A percentile compares a stretch with the other conserved stretches of the same genome.
Evolutionary conservation across 2,329 filamentous ascomycete genomes (phyloP).

Genomic region (Bipolaris cookei): DNA sequence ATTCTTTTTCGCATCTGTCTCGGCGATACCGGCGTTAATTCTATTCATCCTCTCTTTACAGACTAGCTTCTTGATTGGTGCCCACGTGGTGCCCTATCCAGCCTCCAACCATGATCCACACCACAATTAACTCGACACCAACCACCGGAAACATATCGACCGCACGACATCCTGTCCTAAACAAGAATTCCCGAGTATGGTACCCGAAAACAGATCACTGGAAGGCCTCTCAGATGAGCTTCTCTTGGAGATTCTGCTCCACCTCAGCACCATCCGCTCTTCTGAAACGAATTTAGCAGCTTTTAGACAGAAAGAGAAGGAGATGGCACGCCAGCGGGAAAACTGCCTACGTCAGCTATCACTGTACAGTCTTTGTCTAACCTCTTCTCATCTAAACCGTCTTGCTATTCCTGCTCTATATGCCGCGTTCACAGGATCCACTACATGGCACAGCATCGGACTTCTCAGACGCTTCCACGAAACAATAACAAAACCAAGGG

Average conservation of each 20-base stretch:
- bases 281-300: slow-evolving; percentile 31
- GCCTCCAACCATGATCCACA: neutral
- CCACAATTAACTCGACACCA: neutral
- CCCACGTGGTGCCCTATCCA: no score
- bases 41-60: neutral
- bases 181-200: neutral
- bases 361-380: slow-evolving; percentile 29
- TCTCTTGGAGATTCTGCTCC: slow-evolving; percentile 24
- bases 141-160: neutral
- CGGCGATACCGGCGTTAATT: neutral
- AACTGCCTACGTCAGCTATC: slow-evolving; percentile 26
- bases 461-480: slow-evolving; percentile 25
- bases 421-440: slow-evolving; percentile 27
- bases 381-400: slow-evolving; percentile 23
- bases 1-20: neutral
- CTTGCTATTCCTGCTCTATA: slow-evolving; percentile 35
- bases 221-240: slow-evolving; percentile 34
- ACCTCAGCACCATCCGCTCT: slow-evolving; percentile 25
- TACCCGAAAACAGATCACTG: neutral
- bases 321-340: slow-evolving; percentile 31
- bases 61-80: slow-evolving; percentile 2
- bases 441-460: slow-evolving; percentile 22
- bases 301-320: slow-evolving; percentile 22
- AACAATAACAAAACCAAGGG: slow-evolving; percentile 12
- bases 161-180: no score